These are phyloP conservation scores for Blechomonas ayalai DNA, from an alignment of 208 protist genomes.

Conservation along the genomic window DNA sequence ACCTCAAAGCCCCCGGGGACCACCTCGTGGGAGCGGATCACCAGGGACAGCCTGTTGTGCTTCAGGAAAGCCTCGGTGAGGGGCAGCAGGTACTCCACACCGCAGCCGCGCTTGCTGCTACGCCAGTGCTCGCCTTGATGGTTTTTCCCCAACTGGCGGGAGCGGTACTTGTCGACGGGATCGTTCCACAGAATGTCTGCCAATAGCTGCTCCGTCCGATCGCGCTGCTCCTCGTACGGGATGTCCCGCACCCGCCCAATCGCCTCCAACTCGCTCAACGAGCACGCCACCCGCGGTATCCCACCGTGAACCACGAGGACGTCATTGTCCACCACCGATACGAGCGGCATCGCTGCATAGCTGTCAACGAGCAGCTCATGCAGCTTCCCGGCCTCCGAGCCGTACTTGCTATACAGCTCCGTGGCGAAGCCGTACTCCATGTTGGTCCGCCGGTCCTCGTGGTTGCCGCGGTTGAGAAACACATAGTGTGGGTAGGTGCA, in stretches of 20 bases:
- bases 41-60: slow-evolving; percentile 93
- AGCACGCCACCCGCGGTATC: slow-evolving; percentile 84
- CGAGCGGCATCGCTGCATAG: slow-evolving; percentile 88
- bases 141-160: slow-evolving; percentile 50
- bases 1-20: slow-evolving; percentile 81
- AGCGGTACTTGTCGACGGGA: slow-evolving; percentile 89
- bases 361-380: slow-evolving; percentile 43
- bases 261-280: slow-evolving; percentile 66
- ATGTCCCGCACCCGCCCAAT: slow-evolving; percentile 95
- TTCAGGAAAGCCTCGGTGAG: slow-evolving; percentile 95
- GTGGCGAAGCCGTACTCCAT: slow-evolving; percentile 75
- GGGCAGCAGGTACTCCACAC: slow-evolving; percentile 95
- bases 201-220: slow-evolving; percentile 92
- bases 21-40: slow-evolving; percentile 93
- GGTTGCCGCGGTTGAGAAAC: slow-evolving; percentile 89
- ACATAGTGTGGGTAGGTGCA: slow-evolving; percentile 74
- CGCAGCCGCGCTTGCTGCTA: slow-evolving; percentile 98
- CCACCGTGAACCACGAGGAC: slow-evolving; percentile 98
- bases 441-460: slow-evolving; percentile 84
- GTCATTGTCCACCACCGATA: slow-evolving; percentile 79
- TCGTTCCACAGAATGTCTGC: slow-evolving; percentile 99
- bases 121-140: slow-evolving; percentile 91
- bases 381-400: slow-evolving; percentile 25
- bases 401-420: slow-evolving; percentile 70
- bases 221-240: slow-evolving; percentile 91